Conservation (phyloP, 345 rosid genomes). For the Atalantia buxifolia region DNA sequence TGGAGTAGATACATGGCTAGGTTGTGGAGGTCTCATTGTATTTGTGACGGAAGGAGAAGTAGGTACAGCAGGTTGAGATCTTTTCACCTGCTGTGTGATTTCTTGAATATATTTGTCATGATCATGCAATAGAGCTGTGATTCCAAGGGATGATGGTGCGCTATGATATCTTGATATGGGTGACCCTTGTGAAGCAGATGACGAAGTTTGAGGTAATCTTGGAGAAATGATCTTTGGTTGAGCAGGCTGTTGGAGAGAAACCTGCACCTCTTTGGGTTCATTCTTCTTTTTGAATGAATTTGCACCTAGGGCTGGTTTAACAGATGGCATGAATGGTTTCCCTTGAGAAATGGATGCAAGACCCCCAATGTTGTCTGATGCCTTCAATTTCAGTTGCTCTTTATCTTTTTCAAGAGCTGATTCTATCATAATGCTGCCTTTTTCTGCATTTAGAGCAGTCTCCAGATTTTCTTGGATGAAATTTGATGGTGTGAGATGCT, state of each 20-base stretch:
- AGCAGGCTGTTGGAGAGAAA: conserved; percentile 46
- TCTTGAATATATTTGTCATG: conserved; percentile 46
- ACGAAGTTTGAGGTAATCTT: conserved; percentile 36
- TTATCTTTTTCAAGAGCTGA: conserved; percentile 35
- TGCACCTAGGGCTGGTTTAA: conserved; percentile 32
- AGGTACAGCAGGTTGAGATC: conserved; percentile 29
- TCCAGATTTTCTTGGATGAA: conserved; percentile 45
- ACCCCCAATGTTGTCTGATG: conserved; percentile 24
- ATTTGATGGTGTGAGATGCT: conserved; percentile 48
- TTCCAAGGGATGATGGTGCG: conserved; percentile 58
- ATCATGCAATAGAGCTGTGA: conserved; percentile 77
- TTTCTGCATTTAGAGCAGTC: conserved; percentile 32
- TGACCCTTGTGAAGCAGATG: conserved; percentile 51
- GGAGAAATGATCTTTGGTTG: conserved; percentile 60
- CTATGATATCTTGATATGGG: conserved; percentile 51
- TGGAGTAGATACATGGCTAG: conserved; percentile 12
- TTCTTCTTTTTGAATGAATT: conserved; percentile 32
- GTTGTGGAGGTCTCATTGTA: conserved; percentile 17
- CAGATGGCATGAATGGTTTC: conserved; percentile 20
- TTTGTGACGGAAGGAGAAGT: conserved; percentile 25
- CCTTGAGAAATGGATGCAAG: conserved; percentile 27
- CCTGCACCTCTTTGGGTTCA: conserved; percentile 42
- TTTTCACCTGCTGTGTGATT: conserved; percentile 23
- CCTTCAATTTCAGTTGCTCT: conserved; percentile 34
- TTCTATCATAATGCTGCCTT: conserved; percentile 31